Conservation (phyloP, 148 eudicot genomes). For the Arctostaphylos glauca region DNA sequence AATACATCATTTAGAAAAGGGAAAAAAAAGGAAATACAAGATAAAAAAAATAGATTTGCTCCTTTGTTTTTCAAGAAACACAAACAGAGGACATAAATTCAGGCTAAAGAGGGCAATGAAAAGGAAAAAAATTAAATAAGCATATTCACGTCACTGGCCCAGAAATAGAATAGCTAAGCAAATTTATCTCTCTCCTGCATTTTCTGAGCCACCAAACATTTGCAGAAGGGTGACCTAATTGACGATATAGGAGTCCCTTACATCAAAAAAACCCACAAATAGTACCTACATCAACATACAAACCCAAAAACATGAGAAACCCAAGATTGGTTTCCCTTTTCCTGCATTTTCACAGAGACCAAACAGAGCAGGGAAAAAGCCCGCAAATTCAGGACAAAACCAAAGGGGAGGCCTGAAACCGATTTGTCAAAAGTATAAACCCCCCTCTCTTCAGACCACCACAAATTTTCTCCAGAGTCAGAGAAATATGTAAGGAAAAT, state of each 20-base stretch:
- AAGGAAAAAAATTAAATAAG: not conserved
- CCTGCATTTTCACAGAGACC: constrained; percentile 9
- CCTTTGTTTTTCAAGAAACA: not conserved
- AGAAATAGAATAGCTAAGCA: not conserved
- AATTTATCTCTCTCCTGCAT: not conserved
- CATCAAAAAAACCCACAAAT: not conserved
- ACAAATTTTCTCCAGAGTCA: not conserved
- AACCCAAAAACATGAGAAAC: not conserved
- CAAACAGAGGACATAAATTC: constrained; percentile 2
- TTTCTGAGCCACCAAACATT: not conserved
- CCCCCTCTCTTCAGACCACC: not conserved
- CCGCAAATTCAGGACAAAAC: not conserved
- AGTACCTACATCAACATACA: not conserved
- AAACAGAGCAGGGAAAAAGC: not conserved
- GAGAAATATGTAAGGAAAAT: not conserved
- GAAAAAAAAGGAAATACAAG: not conserved
- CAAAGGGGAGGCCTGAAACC: not conserved
- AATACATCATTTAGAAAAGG: not conserved
- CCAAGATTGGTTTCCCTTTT: not conserved
- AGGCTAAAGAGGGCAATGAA: not conserved
- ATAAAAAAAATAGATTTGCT: not conserved
- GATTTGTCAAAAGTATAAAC: no score
- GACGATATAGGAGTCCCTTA: not conserved
- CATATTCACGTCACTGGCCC: not conserved
- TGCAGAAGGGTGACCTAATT: constrained; percentile 9